Percentiles rank a stretch among this genome's conserved stretches.
Conservation (phyloP, 2,329 filamentous ascomycete genomes). For the Plenodomus biglobosus region DNA sequence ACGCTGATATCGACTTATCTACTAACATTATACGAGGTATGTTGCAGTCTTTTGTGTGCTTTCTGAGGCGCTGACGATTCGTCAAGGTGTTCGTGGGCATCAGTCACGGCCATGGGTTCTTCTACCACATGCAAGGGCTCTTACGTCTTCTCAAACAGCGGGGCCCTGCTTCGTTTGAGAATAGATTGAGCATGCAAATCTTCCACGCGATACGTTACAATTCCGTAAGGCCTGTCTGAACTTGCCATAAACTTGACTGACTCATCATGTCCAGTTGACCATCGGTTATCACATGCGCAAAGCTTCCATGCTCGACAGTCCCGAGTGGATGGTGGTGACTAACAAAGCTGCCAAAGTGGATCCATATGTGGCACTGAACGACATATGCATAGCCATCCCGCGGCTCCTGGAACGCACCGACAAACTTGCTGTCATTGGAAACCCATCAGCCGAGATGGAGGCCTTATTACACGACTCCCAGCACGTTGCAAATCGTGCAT, state of each 20-base stretch:
- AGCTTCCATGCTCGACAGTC: conserved; percentile 38
- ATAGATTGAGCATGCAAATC: conserved; percentile 33
- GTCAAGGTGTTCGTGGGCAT: conserved; percentile 41
- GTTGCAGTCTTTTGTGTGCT: not conserved
- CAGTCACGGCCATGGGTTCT: conserved; percentile 39
- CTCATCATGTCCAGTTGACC: conserved; percentile 27
- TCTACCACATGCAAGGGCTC: conserved; percentile 42
- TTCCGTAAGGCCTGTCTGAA: conserved; percentile 21
- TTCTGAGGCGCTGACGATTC: not conserved
- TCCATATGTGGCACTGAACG: conserved; percentile 37
- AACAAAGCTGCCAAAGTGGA: conserved; percentile 33
- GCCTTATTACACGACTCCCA: conserved; percentile 31
- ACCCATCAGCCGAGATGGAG: conserved; percentile 20
- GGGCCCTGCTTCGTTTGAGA: conserved; percentile 36
- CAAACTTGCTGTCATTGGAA: conserved; percentile 9
- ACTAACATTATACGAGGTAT: conserved; percentile 39
- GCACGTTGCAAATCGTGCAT: conserved; percentile 25
- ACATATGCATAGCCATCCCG: conserved; percentile 39
- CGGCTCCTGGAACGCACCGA: conserved; percentile 41
- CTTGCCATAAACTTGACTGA: not conserved
- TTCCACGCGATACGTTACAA: conserved; percentile 43
- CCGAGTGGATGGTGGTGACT: conserved; percentile 39
- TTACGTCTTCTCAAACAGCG: conserved; percentile 36
- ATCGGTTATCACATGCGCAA: conserved; percentile 41
- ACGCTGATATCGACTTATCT: conserved; percentile 41